Percentiles rank a stretch among this genome's conserved stretches.
Evolutionary conservation across 768 basidiomycete species (phyloP).

Genomic region (Pisolithus marmoratus): DNA sequence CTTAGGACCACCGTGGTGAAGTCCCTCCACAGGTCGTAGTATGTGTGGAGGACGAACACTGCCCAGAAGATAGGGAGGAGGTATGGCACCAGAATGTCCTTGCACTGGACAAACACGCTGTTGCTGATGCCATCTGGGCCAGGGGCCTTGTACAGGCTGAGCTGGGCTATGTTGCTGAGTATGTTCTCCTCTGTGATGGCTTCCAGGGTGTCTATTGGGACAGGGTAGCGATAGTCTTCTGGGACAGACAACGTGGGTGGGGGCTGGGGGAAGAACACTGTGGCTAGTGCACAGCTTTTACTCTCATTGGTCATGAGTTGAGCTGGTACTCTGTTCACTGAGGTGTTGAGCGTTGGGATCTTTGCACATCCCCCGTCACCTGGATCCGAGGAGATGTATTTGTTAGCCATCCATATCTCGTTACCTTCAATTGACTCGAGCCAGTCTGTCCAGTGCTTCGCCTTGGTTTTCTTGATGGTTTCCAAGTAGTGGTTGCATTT

Average conservation of each 20-base stretch:
- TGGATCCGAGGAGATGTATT: constrained; percentile 11
- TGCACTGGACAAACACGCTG: constrained; percentile 10
- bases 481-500: constrained; percentile 12
- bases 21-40: too few species aligned
- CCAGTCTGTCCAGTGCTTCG: constrained; percentile 17
- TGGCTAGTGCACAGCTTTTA: constrained; percentile 13
- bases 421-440: constrained; percentile 13
- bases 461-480: constrained; percentile 15
- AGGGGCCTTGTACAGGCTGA: constrained; percentile 15
- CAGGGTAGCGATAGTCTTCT: constrained; percentile 1
- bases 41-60: too few species aligned
- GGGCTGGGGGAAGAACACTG: constrained; percentile 22
- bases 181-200: constrained; percentile 3
- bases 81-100: too few species aligned
- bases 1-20: constrained; percentile 16
- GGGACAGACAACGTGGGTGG: background rate
- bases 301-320: constrained; percentile 12
- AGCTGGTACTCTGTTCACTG: too few species aligned
- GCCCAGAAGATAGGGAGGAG: too few species aligned
- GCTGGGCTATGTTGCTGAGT: constrained; percentile 5
- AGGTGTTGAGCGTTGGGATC: background rate
- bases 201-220: background rate
- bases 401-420: constrained; percentile 21
- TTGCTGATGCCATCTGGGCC: constrained; percentile 28
- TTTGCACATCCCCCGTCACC: background rate